Evolutionary conservation across 2,329 filamentous ascomycete genomes (phyloP).

Genomic region (Rasamsonia emersonii): DNA sequence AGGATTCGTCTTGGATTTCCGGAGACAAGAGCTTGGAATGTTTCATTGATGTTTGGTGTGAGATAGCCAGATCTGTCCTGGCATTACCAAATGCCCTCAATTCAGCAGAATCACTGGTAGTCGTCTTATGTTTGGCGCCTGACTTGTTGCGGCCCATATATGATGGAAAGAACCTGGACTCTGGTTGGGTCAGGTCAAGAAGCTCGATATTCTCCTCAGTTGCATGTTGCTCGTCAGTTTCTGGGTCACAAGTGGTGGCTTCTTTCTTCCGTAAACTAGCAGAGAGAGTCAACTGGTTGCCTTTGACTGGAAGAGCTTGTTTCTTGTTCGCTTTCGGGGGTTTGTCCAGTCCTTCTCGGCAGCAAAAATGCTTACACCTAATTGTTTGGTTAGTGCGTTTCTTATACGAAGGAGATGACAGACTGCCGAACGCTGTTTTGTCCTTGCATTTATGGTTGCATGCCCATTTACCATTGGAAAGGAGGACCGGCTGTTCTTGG

Average conservation of each 20-base stretch:
- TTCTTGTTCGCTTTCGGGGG: constrained; percentile 40
- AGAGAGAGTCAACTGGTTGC: constrained; percentile 20
- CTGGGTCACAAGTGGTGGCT: constrained; percentile 9
- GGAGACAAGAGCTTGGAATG: constrained; percentile 17
- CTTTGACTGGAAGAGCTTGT: constrained; percentile 7
- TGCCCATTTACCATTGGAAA: constrained; percentile 63
- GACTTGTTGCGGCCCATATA: not conserved
- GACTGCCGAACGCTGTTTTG: constrained; percentile 34
- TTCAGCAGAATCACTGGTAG: constrained; percentile 6
- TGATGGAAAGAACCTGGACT: not conserved
- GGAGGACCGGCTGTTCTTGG: constrained; percentile 38
- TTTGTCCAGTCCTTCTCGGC: constrained; percentile 61
- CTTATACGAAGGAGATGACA: constrained; percentile 9
- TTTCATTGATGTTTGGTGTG: too few species aligned
- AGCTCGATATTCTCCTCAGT: constrained; percentile 6
- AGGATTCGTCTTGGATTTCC: too few species aligned
- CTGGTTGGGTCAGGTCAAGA: constrained; percentile 6
- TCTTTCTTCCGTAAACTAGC: constrained; percentile 18
- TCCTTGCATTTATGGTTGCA: constrained; percentile 65
- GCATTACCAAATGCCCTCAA: too few species aligned
- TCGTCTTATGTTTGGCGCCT: constrained; percentile 11
- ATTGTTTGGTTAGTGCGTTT: constrained; percentile 23
- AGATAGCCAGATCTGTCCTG: too few species aligned
- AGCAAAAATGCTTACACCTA: constrained; percentile 65
- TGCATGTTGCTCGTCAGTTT: not conserved